These are phyloP conservation scores for Stachybotrys elegans DNA, from an alignment of 2,329 filamentous ascomycete species.

Conservation along the genomic window DNA sequence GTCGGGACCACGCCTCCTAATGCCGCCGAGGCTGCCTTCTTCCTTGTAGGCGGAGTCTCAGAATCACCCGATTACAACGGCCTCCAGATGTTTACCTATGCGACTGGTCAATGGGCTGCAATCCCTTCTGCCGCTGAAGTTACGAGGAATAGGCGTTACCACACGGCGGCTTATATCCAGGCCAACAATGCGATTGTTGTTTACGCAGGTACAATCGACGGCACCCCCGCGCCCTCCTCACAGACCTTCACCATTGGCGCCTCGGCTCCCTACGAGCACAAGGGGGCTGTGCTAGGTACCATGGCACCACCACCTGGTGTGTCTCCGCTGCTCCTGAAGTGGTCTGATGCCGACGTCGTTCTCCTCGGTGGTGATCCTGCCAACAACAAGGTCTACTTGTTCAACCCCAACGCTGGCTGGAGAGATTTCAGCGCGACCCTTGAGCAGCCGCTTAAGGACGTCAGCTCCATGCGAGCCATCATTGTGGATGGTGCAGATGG, in stretches of 20 bases:
- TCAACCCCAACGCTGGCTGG: slow-evolving; percentile 62
- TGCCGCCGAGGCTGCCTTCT: slow-evolving; percentile 59
- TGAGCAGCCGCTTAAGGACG: slow-evolving; percentile 51
- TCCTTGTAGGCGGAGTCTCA: slow-evolving; percentile 71
- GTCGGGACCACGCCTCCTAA: slow-evolving; percentile 63
- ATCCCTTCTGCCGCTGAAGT: slow-evolving; percentile 40
- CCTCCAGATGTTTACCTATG: slow-evolving; percentile 62
- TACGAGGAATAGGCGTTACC: slow-evolving; percentile 65
- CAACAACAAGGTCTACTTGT: slow-evolving; percentile 69
- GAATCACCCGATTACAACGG: slow-evolving; percentile 58
- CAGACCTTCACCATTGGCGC: slow-evolving; percentile 72
- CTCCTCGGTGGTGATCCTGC: slow-evolving; percentile 63
- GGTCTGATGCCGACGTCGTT: slow-evolving; percentile 64
- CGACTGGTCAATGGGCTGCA: slow-evolving; percentile 48
- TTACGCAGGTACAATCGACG: slow-evolving; percentile 70
- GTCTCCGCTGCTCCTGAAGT: slow-evolving; percentile 68
- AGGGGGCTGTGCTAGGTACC: slow-evolving; percentile 48
- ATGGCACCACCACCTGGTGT: slow-evolving; percentile 46
- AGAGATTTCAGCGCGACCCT: slow-evolving; percentile 60
- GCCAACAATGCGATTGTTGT: slow-evolving; percentile 68
- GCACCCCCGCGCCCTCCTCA: slow-evolving; percentile 52
- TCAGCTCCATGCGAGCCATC: slow-evolving; percentile 51
- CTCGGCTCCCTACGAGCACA: slow-evolving; percentile 57
- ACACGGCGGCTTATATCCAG: slow-evolving; percentile 71
- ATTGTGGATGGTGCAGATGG: slow-evolving; percentile 69